phyloP scores from a whole-genome alignment of 2,329 filamentous ascomycete genomes.

The Calonectria henricotiae region DNA sequence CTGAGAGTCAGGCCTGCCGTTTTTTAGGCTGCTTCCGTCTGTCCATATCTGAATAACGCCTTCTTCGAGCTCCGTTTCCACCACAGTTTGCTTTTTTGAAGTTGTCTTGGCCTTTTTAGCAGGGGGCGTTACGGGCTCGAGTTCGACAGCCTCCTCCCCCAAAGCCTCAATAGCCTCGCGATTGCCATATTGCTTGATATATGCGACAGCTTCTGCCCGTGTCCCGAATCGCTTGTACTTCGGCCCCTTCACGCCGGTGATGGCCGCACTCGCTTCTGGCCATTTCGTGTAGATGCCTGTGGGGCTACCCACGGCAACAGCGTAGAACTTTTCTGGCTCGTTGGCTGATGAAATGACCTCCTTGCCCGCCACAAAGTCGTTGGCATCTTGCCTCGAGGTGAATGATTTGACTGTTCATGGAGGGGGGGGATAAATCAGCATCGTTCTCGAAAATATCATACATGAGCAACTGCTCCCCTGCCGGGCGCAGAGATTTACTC shows the following conservation, averaged over 20 bases:
- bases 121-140: slow-evolving; percentile 44
- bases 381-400: slow-evolving; percentile 80
- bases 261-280: slow-evolving; percentile 81
- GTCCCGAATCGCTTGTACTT: slow-evolving; percentile 81
- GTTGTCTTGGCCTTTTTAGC: slow-evolving; percentile 49
- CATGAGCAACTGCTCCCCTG: not conserved
- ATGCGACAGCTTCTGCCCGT: slow-evolving; percentile 82
- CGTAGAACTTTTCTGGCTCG: slow-evolving; percentile 71
- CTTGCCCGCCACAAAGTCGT: slow-evolving; percentile 80
- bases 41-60: slow-evolving; percentile 68
- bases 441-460: not conserved
- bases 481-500: slow-evolving; percentile 58
- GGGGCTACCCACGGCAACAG: slow-evolving; percentile 72
- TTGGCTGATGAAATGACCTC: slow-evolving; percentile 58
- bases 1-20: slow-evolving; percentile 70
- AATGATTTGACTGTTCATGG: slow-evolving; percentile 86
- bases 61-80: slow-evolving; percentile 34
- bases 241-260: slow-evolving; percentile 80
- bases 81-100: slow-evolving; percentile 51
- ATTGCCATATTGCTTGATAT: slow-evolving; percentile 72
- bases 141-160: slow-evolving; percentile 53
- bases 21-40: slow-evolving; percentile 75
- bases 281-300: slow-evolving; percentile 77
- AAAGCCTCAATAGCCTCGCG: slow-evolving; percentile 62
- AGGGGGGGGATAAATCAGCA: slow-evolving; percentile 36